A percentile compares a stretch with the other conserved stretches of the same genome.
Evolutionary conservation across 306 rosid genomes (phyloP).

Genomic region (Cicer chorassanicum): DNA sequence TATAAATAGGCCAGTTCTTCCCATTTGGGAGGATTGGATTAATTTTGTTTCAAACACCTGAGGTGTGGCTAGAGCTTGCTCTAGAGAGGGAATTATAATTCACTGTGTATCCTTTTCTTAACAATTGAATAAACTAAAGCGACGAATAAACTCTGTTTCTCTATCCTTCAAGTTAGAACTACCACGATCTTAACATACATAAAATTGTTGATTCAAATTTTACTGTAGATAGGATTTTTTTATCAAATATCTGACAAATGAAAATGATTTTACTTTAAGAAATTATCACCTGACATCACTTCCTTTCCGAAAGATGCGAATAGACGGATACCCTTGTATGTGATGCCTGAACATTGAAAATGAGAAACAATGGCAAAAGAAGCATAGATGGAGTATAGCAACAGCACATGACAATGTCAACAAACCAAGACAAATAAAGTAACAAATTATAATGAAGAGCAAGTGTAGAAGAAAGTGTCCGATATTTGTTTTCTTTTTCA

Average conservation of each 20-base stretch:
- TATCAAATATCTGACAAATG: conserved; percentile 26
- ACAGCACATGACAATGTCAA: conserved; percentile 20
- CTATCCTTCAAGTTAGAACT: no score
- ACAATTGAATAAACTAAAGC: no score
- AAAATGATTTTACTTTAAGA: conserved; percentile 20
- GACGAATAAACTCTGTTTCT: no score
- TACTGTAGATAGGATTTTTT: conserved; percentile 19
- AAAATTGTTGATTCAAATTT: conserved; percentile 6
- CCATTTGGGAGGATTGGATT: no score
- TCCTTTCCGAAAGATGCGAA: conserved; percentile 97
- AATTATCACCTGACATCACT: conserved; percentile 78
- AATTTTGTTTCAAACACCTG: no score
- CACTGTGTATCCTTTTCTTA: no score
- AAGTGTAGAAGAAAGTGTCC: not conserved
- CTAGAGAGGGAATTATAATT: no score
- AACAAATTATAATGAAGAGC: conserved; percentile 37
- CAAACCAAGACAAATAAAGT: conserved; percentile 29
- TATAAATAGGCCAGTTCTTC: no score
- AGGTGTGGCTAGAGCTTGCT: no score
- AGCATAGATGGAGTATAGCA: conserved; percentile 37
- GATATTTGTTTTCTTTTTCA: conserved; percentile 8
- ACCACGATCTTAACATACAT: no score
- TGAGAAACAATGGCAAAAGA: conserved; percentile 35
- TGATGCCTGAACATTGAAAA: conserved; percentile 73
- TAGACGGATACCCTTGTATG: conserved; percentile 97